phyloP scores from a whole-genome alignment of 352 stramenopile genomes.

The Pythium myriotylum region DNA sequence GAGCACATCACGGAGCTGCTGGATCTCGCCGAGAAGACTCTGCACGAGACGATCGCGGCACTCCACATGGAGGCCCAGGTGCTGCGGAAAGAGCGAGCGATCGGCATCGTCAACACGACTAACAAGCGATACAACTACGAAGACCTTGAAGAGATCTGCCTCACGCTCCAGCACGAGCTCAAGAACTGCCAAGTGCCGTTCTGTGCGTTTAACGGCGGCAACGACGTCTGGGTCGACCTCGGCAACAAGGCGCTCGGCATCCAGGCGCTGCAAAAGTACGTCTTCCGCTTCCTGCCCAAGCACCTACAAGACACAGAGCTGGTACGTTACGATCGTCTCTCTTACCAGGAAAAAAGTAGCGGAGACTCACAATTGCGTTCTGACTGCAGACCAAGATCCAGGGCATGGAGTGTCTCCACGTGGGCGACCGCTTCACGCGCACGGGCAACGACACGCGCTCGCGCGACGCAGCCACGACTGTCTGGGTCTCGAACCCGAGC shows the following conservation, averaged over 20 bases:
- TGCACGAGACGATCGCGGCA: slow-evolving; percentile 74
- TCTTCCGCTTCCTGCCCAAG: slow-evolving; percentile 71
- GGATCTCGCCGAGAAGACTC: slow-evolving; percentile 74
- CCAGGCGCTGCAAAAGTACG: slow-evolving; percentile 88
- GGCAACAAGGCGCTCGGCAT: slow-evolving; percentile 97
- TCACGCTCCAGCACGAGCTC: slow-evolving; percentile 91
- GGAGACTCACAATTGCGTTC: neutral
- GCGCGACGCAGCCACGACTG: slow-evolving; percentile 89
- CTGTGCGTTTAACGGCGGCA: slow-evolving; percentile 96
- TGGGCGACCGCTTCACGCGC: slow-evolving; percentile 92
- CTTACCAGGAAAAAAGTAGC: too few relatives aligned
- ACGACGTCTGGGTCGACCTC: slow-evolving; percentile 96
- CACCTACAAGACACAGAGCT: slow-evolving; percentile 77
- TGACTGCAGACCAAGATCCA: slow-evolving; percentile 59
- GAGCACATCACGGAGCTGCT: slow-evolving; percentile 83
- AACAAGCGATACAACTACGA: slow-evolving; percentile 88
- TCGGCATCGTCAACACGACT: slow-evolving; percentile 91
- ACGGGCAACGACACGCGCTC: slow-evolving; percentile 95
- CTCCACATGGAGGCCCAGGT: slow-evolving; percentile 87
- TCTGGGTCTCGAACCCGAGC: slow-evolving; percentile 95
- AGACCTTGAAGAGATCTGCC: slow-evolving; percentile 93
- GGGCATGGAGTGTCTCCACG: slow-evolving; percentile 91
- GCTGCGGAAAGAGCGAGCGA: slow-evolving; percentile 92
- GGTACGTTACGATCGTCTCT: slow-evolving; percentile 29
- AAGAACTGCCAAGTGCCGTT: slow-evolving; percentile 84